Evolutionary conservation across 2,329 filamentous ascomycete species (phyloP).

Genomic region (Alternaria sp.): DNA sequence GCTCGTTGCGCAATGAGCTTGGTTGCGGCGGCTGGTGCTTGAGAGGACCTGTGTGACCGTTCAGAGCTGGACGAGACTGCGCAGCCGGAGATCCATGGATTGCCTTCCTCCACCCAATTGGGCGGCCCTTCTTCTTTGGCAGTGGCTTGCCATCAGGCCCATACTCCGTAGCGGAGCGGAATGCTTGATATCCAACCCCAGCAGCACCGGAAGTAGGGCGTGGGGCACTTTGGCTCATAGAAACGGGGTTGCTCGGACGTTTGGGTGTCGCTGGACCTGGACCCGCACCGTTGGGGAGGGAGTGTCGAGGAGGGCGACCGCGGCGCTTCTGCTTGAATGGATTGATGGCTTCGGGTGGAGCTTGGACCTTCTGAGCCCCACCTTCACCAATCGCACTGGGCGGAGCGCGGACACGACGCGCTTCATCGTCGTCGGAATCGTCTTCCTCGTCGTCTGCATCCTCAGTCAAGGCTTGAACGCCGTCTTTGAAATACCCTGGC

Average conservation of each 20-base stretch:
- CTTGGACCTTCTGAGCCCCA: conserved; percentile 34
- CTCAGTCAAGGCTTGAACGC: conserved; percentile 32
- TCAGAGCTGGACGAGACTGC: conserved; percentile 31
- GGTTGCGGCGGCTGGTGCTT: conserved; percentile 27
- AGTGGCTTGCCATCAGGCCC: conserved; percentile 45
- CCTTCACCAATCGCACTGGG: conserved; percentile 30
- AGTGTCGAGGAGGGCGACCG: conserved; percentile 46
- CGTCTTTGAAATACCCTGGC: conserved; percentile 39
- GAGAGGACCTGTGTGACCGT: conserved; percentile 17
- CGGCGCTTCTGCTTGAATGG: conserved; percentile 42
- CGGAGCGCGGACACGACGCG: conserved; percentile 18
- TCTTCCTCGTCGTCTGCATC: conserved; percentile 46
- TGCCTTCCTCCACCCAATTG: conserved; percentile 58
- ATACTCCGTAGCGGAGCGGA: conserved; percentile 40
- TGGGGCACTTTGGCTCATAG: conserved; percentile 38
- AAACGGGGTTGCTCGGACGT: conserved; percentile 15
- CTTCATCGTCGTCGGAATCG: conserved; percentile 43
- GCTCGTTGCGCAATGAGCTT: conserved; percentile 37
- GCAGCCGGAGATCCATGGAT: conserved; percentile 51
- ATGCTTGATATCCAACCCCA: conserved; percentile 52
- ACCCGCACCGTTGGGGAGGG: conserved; percentile 27
- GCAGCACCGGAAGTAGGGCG: conserved; percentile 21
- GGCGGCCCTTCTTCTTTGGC: conserved; percentile 56
- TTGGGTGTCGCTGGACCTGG: conserved; percentile 25
- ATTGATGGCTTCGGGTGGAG: conserved; percentile 38